Evolutionary conservation across 768 basidiomycete species (phyloP).

Genomic region (Tricholoma sp.): DNA sequence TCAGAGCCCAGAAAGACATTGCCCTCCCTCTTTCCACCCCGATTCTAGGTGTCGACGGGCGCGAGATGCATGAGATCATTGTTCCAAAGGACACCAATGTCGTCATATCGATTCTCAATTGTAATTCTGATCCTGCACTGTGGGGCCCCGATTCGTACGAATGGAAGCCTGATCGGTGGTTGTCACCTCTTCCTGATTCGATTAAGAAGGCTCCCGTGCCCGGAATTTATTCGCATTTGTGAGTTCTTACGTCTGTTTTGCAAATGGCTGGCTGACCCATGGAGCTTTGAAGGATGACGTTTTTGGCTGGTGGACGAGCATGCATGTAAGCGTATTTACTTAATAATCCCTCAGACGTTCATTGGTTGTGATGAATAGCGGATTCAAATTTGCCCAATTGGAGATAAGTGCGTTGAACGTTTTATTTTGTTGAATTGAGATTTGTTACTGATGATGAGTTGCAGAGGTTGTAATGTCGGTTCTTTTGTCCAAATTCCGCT

Average conservation of each 20-base stretch:
- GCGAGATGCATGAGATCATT: slow-evolving; percentile 28
- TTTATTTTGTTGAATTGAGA: background rate
- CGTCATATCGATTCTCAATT: slow-evolving; percentile 29
- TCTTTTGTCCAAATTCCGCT: slow-evolving; percentile 22
- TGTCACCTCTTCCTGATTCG: slow-evolving; percentile 31
- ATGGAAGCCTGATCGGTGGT: slow-evolving; percentile 52
- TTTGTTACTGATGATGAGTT: background rate
- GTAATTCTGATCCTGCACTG: slow-evolving; percentile 35
- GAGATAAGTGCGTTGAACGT: slow-evolving; percentile 37
- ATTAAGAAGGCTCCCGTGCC: slow-evolving; percentile 35
- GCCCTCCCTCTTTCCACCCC: slow-evolving; percentile 38
- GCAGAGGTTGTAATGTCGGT: slow-evolving; percentile 23
- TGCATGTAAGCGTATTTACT: slow-evolving; percentile 38
- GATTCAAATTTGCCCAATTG: slow-evolving; percentile 50
- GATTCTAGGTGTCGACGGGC: slow-evolving; percentile 31
- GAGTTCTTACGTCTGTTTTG: background rate
- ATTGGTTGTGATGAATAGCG: slow-evolving; percentile 21
- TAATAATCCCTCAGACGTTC: background rate
- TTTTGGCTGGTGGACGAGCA: slow-evolving; percentile 37
- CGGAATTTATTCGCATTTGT: too few species aligned
- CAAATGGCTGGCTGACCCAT: background rate
- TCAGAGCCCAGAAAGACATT: slow-evolving; percentile 30
- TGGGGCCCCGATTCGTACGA: too few species aligned
- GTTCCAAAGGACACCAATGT: slow-evolving; percentile 36
- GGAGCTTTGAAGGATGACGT: slow-evolving; percentile 32